Percentiles rank a stretch among this genome's conserved stretches.
Evolutionary conservation across 2,329 filamentous ascomycete species (phyloP).

Genomic region (Cladosporium phlei): DNA sequence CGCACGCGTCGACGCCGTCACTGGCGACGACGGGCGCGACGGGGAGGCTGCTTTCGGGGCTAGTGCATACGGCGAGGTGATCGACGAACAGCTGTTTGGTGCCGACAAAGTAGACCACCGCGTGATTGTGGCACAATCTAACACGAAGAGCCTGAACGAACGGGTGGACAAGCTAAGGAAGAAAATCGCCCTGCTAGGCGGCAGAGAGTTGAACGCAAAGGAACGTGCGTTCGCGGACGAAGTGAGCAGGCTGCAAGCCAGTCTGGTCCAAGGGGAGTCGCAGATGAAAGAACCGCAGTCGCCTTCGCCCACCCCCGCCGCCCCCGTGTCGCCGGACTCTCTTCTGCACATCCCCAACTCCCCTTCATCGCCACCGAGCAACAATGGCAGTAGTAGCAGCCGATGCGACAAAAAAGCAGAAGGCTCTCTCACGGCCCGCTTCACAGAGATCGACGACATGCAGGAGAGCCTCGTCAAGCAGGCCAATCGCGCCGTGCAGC

Average conservation of each 20-base stretch:
- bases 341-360: conserved; percentile 28
- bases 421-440: conserved; percentile 19
- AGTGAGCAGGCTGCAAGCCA: conserved; percentile 42
- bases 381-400: background rate
- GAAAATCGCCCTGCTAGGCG: conserved; percentile 45
- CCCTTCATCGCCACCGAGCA: conserved; percentile 4
- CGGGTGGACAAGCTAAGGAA: conserved; percentile 57
- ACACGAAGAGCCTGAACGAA: conserved; percentile 54
- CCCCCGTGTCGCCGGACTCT: conserved; percentile 22
- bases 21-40: conserved; percentile 52
- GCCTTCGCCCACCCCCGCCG: background rate
- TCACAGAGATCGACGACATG: conserved; percentile 24
- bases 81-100: conserved; percentile 20
- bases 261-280: background rate
- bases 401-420: conserved; percentile 3
- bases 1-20: conserved; percentile 61
- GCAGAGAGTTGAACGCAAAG: conserved; percentile 57
- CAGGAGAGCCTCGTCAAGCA: conserved; percentile 26
- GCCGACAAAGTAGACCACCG: conserved; percentile 54
- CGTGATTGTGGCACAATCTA: conserved; percentile 50
- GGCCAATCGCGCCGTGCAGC: conserved; percentile 25
- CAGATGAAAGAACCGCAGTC: background rate
- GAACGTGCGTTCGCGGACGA: conserved; percentile 53
- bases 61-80: conserved; percentile 4
- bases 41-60: conserved; percentile 37